Evolutionary conservation across 805 yeast genomes (phyloP).

Genomic region (Candida fluviatilis): DNA sequence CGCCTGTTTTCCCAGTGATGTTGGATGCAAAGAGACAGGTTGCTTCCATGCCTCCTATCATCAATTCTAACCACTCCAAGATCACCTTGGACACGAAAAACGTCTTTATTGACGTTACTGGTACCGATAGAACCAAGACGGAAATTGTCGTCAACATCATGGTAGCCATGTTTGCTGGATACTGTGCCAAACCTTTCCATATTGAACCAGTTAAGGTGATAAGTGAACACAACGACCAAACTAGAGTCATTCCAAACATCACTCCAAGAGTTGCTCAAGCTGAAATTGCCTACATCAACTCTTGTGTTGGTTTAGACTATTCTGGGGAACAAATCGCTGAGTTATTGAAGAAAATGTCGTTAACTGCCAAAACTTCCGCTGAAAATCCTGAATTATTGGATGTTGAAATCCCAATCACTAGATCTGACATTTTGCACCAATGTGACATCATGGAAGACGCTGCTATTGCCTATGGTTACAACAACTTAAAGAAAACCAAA

Average conservation of each 20-base stretch:
- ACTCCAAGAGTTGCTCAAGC: slow-evolving; percentile 65
- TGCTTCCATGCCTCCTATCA: slow-evolving; percentile 94
- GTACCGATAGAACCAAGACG: slow-evolving; percentile 90
- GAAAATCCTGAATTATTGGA: slow-evolving; percentile 48
- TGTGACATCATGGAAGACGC: slow-evolving; percentile 99
- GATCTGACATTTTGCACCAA: slow-evolving; percentile 93
- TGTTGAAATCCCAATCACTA: slow-evolving; percentile 83
- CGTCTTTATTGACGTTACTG: slow-evolving; percentile 90
- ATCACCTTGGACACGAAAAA: slow-evolving; percentile 80
- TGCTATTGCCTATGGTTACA: slow-evolving; percentile 93
- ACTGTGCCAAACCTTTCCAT: slow-evolving; percentile 75
- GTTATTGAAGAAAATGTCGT: slow-evolving; percentile 77
- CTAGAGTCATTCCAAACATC: slow-evolving; percentile 74
- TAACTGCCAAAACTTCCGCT: slow-evolving; percentile 54
- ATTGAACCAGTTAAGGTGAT: slow-evolving; percentile 87
- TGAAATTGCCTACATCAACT: slow-evolving; percentile 81
- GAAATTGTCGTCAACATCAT: slow-evolving; percentile 89
- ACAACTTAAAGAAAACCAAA: slow-evolving; percentile 74
- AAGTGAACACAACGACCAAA: slow-evolving; percentile 73
- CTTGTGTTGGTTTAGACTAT: slow-evolving; percentile 82
- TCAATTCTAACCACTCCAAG: slow-evolving; percentile 88
- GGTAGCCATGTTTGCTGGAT: slow-evolving; percentile 93
- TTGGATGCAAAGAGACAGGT: slow-evolving; percentile 72
- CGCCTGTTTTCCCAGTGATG: slow-evolving; percentile 88
- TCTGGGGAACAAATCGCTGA: slow-evolving; percentile 62